Percentiles rank a stretch among this genome's conserved stretches.
These are phyloP conservation scores for Ocimum tenuiflorum DNA, from an alignment of 257 asterid genomes.

Conservation along the genomic window DNA sequence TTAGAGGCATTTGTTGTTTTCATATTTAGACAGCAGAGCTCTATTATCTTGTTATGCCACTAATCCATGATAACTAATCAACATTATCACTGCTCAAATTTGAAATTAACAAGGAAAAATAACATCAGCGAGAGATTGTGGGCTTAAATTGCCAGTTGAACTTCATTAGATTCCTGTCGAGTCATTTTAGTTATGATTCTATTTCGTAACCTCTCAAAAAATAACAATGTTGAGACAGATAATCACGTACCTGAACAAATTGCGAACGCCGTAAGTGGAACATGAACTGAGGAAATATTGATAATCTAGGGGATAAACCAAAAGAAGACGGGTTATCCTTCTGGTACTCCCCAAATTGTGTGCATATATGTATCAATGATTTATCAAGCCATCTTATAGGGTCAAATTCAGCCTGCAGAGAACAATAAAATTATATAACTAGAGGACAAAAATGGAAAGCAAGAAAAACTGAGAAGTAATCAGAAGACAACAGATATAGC, in stretches of 20 bases:
- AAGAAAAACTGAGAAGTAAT: constrained; percentile 4
- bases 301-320: constrained; percentile 73
- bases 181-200: neutral
- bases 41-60: neutral
- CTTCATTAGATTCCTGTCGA: neutral
- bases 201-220: neutral
- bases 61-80: neutral
- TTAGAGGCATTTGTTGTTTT: neutral
- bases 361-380: constrained; percentile 86
- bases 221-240: neutral
- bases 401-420: constrained; percentile 91
- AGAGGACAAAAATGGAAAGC: constrained; percentile 4
- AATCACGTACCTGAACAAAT: constrained; percentile 69
- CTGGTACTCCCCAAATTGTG: constrained; percentile 93
- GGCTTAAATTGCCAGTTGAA: neutral
- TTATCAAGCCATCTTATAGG: constrained; percentile 98
- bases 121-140: constrained; percentile 2
- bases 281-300: constrained; percentile 94
- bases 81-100: neutral
- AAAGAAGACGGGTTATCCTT: constrained; percentile 90
- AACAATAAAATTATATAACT: constrained; percentile 4
- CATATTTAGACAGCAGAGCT: neutral
- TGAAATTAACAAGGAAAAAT: neutral
- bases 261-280: constrained; percentile 93
- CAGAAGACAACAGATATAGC: constrained; percentile 8